Evolutionary conservation across 2,329 filamentous ascomycete species (phyloP).

Genomic region (Stagonosporopsis chrysanthemi): DNA sequence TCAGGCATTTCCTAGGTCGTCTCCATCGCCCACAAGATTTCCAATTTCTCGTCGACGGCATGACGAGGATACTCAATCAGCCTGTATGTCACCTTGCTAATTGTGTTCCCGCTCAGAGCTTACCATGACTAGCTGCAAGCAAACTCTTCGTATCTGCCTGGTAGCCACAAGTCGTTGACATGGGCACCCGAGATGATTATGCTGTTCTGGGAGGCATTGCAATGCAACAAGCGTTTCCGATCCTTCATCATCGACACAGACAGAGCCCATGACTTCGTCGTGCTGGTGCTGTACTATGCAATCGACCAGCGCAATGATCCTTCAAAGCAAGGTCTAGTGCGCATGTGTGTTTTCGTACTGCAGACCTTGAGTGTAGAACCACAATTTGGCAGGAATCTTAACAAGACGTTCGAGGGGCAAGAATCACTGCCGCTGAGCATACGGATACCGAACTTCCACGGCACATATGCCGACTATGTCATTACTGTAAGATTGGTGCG

Average conservation of each 20-base stretch:
- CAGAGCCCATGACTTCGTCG: constrained; percentile 88
- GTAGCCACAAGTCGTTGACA: constrained; percentile 78
- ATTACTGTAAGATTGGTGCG: constrained; percentile 70
- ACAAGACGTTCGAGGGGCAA: constrained; percentile 86
- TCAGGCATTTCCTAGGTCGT: constrained; percentile 88
- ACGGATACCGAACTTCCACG: constrained; percentile 81
- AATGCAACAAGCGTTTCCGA: constrained; percentile 97
- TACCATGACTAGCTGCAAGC: constrained; percentile 70
- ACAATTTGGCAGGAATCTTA: constrained; percentile 88
- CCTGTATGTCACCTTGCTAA: constrained; percentile 59
- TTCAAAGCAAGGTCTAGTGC: constrained; percentile 87
- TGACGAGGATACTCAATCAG: constrained; percentile 90
- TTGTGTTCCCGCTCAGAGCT: constrained; percentile 19
- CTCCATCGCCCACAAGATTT: constrained; percentile 95
- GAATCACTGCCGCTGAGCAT: constrained; percentile 85
- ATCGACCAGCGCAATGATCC: constrained; percentile 86
- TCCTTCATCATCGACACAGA: constrained; percentile 97
- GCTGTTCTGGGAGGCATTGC: constrained; percentile 95
- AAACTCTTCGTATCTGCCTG: constrained; percentile 86
- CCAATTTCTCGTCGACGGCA: constrained; percentile 94
- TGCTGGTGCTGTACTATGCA: constrained; percentile 90
- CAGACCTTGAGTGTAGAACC: constrained; percentile 94
- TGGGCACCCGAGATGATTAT: constrained; percentile 96
- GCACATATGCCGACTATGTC: constrained; percentile 91
- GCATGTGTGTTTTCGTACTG: constrained; percentile 96